Percentiles rank a stretch among this genome's conserved stretches.
Evolutionary conservation across 257 asterid species (phyloP).

Genomic region (Solanum virginianum): DNA sequence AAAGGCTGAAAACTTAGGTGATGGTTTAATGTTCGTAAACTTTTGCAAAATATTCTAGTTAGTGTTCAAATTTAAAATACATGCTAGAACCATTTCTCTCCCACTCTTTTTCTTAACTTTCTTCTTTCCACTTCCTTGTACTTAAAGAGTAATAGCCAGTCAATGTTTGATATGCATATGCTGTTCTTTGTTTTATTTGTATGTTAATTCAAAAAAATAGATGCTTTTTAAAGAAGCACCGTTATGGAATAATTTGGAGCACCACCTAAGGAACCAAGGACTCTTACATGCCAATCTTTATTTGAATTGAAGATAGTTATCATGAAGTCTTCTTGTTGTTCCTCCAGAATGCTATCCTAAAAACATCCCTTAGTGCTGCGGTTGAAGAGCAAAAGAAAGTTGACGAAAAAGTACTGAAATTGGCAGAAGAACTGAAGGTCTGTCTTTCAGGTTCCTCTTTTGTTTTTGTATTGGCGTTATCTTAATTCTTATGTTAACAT

Average conservation of each 20-base stretch:
- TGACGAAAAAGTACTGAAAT: slow-evolving; percentile 54
- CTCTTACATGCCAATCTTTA: not conserved
- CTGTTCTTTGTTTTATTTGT: not conserved
- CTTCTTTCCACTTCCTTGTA: not conserved
- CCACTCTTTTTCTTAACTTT: not conserved
- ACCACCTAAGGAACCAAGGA: not conserved
- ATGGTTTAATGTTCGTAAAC: not conserved
- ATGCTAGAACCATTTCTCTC: not conserved
- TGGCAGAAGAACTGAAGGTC: slow-evolving; percentile 91
- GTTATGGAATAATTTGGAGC: not conserved
- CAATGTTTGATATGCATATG: not conserved
- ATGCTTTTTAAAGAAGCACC: not conserved
- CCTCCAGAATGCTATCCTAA: slow-evolving; percentile 61
- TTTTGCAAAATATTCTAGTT: not conserved
- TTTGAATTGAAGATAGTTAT: slow-evolving; percentile 3
- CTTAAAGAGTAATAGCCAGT: not conserved
- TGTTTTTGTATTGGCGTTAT: not conserved
- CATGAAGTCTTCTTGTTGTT: not conserved
- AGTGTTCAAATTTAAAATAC: not conserved
- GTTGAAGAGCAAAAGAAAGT: slow-evolving; percentile 62
- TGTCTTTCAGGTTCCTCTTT: not conserved
- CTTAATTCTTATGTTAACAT: slow-evolving; percentile 1
- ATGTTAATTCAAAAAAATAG: not conserved
- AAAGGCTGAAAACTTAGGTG: not conserved
- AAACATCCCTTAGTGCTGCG: slow-evolving; percentile 53